Base-by-base conservation (phyloP, 2,329 filamentous ascomycete species). In the Pestalotiopsis sp. region DNA sequence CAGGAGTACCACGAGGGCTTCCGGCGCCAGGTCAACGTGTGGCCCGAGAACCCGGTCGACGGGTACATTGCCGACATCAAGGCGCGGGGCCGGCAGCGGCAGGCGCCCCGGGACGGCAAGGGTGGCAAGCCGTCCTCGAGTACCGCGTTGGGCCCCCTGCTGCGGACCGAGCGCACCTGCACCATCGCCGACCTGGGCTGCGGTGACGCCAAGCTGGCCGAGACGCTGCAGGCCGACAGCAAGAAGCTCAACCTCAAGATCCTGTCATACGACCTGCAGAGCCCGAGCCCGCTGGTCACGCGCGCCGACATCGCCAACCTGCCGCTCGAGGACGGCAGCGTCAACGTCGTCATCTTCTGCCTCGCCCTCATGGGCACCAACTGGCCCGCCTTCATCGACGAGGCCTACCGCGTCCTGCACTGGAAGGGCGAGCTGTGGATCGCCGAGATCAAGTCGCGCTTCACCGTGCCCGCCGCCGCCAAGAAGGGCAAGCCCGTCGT, bases 361-460 rank as follows among this genome's bases (percentile, higher is more conserved):
- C 87, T 99, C 40, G 96, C 95, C 64, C 89, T 99, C 69, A 99
- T 99, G 96, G 96, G 96, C 77, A 99, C 96, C 67, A 99, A 99
- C 83, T 99, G 96, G 95, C 88, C 97, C 66, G 91, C 94, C 75
- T 98, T 99, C 79, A 89, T 99, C 75, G 96, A 98, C 82, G 96
- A 99, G 83, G 95, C 95, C 14, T 97, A 94, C 84, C 91, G 96
- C 66, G 87, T 98, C 65, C 87, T 99, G 70, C 92, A 94, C 77
- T 95, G 94, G 88, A 95, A 96, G 77, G 96, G 96, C 73, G 96
- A 99, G 84, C 90, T 97, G 66, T 99, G 96, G 96, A 89, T 99
- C 65, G 93, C 94, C 62, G 96, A 99, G 83, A 98, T 99, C 82
- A 98, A 98, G 84, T 93, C 90, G 72, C 92, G 96, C 40, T 98